Conservation (phyloP, 108 stramenopile species). For the Tribonema minus region DNA sequence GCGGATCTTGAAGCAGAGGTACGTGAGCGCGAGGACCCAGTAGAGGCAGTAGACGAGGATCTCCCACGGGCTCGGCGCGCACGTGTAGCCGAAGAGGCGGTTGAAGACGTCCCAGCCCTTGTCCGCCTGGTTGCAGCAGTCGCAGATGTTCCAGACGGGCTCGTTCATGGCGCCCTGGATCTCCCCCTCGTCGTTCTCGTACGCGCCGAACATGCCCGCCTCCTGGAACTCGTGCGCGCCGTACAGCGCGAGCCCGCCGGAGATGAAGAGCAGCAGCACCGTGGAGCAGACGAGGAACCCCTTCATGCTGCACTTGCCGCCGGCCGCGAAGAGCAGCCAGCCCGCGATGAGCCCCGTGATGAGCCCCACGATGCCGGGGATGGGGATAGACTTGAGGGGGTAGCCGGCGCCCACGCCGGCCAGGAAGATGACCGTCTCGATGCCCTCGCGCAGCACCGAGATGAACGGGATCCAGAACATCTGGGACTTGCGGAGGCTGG, state of each 20-base stretch:
- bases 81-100: conserved; percentile 18
- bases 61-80: conserved; percentile 9
- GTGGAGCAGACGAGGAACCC: conserved; percentile 13
- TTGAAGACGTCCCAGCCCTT: conserved; percentile 14
- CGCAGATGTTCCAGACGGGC: background rate
- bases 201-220: conserved; percentile 22
- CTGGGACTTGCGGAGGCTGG: background rate
- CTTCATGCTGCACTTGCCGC: conserved; percentile 12
- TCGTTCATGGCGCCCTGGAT: background rate
- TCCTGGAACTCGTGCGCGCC: conserved; percentile 35
- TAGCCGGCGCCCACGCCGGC: conserved; percentile 30
- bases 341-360: conserved; percentile 5
- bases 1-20: conserved; percentile 26
- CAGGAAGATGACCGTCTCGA: conserved; percentile 43
- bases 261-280: conserved; percentile 30
- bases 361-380: conserved; percentile 28
- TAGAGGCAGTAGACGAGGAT: conserved; percentile 22
- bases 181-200: background rate
- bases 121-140: no score
- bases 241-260: conserved; percentile 8
- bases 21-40: conserved; percentile 9
- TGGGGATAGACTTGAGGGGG: conserved; percentile 26
- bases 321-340: conserved; percentile 24
- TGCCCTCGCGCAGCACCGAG: conserved; percentile 32
- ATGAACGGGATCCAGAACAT: conserved; percentile 39